Evolutionary conservation across 2,329 filamentous ascomycete genomes (phyloP), one percentile per base, ranked within the genome.

Genomic region (Paraphoma sp.): DNA sequence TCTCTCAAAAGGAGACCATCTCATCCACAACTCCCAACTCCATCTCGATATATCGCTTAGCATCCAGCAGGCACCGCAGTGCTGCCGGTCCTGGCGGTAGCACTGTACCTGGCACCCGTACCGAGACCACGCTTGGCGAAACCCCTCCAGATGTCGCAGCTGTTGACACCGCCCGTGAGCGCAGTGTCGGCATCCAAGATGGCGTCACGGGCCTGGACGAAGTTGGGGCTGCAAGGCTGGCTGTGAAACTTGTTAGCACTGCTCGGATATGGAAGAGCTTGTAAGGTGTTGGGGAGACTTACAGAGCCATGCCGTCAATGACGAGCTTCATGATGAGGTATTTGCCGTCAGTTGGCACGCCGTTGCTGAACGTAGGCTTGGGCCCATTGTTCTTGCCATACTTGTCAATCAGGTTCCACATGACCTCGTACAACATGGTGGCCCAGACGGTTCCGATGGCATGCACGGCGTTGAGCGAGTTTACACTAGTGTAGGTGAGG

Each of bases 381-480:
- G 70, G 71, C 0, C 56, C 73, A 45, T 79, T 74, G 45, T 79
- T 84, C 72, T 82, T 83, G 54, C 84, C 84, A 56, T 84, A 70
- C 73, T 82, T 83, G 50, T 84, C 84, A 55, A 86, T 83, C 38
- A 86, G 64, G 71, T 84, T 85, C 84, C 84, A 86, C 54, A 86
- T 69, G 14, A 86, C 76, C 65, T 86, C 84, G 69, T 86, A 86
- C 6, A 86, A 74, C 43, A 81, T 80, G 0, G 78, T 80, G 2
- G 80, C 81, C 83, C 83, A 86, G 54, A 83, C 75, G 28, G 80
- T 82, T 33, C 84, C 84, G 40, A 85, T 78, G 17, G 73, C 65
- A 68, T 86, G 84, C 1, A 83, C 79, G 1, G 63, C 48, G 4
- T 46, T 71, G 57, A 78, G 60, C 1, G 58, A 49, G 67, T 85